Evolutionary conservation across 106 monocot species (phyloP), one percentile per base, ranked within the genome.

Genomic region (Dendrobium nobile): DNA sequence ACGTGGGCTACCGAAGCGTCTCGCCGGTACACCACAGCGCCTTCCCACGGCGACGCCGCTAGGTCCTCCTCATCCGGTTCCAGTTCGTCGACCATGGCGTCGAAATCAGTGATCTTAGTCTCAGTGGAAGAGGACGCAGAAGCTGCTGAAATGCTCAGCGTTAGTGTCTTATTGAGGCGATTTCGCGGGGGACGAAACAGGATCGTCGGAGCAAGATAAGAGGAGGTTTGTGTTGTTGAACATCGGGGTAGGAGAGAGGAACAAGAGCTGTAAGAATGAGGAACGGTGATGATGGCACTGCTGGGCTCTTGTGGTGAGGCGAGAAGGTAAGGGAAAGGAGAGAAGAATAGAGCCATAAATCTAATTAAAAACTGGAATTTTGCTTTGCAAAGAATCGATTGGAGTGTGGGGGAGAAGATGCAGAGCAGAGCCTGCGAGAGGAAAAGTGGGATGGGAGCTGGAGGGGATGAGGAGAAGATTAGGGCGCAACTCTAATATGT

Each of bases 1-100:
- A 95, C 67, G 73, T 99, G 98, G 58, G 80, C 42, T 40, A 77
- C 90, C 78, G 91, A 84, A 5, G 92, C 83, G 83, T 99, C 92
- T 47, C 93, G 81, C 78, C 85, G 78, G 91, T 99, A 99, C 75
- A 99, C 87, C 54, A 99, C 75, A 56, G 92, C 92, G 11, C 98
- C 95, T 78, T 95, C 91, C 98, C 98, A 99, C 9, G 95, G 98
- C n/a, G 94, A 91, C 2, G 58, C 84, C 15, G 28, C 72, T 24
- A 68, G 67, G 10, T 64, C 80, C 19, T 88, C 85, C 4, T 82
- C 89, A 9, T 79, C 89, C 15, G 47, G 76, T 27, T 28, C 82
- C n/a, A 48, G 45, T 10, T 43, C 82, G 42, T 55, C 22, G 41
- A 5, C 65, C 6, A 17, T 26, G 37, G 28, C 19, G 67, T 41